These are phyloP conservation scores for Trapa incisa DNA, from an alignment of 345 rosid genomes.

Conservation along the genomic window DNA sequence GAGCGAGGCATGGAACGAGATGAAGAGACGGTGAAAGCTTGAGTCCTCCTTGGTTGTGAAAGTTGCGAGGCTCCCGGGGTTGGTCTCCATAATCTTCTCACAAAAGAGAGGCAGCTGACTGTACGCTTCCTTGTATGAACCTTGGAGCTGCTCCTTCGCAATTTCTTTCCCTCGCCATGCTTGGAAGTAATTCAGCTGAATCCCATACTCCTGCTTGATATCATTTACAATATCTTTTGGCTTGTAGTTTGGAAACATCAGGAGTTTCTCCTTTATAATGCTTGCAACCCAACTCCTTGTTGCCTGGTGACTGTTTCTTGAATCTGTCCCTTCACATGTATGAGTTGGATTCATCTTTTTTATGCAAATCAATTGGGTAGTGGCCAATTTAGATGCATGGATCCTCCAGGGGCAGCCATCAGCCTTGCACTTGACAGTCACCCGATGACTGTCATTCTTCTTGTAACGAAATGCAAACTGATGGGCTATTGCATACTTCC, in stretches of 20 bases:
- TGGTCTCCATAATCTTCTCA: conserved; percentile 70
- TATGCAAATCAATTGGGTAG: conserved; percentile 80
- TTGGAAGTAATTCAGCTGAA: conserved; percentile 80
- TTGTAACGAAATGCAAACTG: conserved; percentile 85
- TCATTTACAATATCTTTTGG: conserved; percentile 88
- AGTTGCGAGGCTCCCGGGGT: conserved; percentile 77
- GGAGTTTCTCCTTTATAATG: conserved; percentile 81
- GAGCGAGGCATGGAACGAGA: conserved; percentile 71
- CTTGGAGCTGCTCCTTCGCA: conserved; percentile 92
- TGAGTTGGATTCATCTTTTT: conserved; percentile 83
- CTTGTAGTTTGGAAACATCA: conserved; percentile 68
- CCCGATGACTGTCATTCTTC: conserved; percentile 92
- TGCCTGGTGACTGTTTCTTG: conserved; percentile 66
- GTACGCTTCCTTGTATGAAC: conserved; percentile 85
- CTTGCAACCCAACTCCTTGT: conserved; percentile 94
- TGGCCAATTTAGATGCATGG: conserved; percentile 82
- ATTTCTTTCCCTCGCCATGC: conserved; percentile 98
- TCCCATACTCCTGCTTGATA: conserved; percentile 77
- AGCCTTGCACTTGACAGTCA: conserved; percentile 89
- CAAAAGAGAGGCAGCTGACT: conserved; percentile 67
- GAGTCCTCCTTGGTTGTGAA: conserved; percentile 86
- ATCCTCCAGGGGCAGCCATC: conserved; percentile 98
- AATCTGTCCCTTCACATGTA: conserved; percentile 73
- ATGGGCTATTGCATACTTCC: conserved; percentile 86
- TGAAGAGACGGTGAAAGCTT: conserved; percentile 83